phyloP scores from a whole-genome alignment of 345 rosid genomes.

The Rubroshorea leprosula region DNA sequence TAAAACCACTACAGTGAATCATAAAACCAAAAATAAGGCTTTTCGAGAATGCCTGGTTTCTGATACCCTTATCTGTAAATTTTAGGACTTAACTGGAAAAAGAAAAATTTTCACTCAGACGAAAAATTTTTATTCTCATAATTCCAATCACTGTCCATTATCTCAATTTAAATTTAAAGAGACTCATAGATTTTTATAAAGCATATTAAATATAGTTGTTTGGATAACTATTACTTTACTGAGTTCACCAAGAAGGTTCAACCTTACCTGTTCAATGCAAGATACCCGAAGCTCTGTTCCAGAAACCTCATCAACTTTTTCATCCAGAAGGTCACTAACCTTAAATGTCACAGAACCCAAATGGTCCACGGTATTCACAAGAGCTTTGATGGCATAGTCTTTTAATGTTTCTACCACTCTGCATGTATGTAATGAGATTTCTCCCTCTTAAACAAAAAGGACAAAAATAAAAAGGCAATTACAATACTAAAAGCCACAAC shows the following conservation, averaged over 20 bases:
- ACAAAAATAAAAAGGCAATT: neutral
- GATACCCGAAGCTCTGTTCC: constrained; percentile 44
- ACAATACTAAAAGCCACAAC: neutral
- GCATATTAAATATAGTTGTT: too few species aligned
- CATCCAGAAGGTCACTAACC: constrained; percentile 44
- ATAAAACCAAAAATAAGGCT: too few species aligned
- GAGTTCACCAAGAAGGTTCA: too few species aligned
- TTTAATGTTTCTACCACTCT: constrained; percentile 65
- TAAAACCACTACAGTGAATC: too few species aligned
- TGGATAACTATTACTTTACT: neutral
- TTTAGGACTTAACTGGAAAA: constrained; percentile 13
- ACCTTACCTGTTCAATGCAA: constrained; percentile 55
- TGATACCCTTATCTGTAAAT: too few species aligned
- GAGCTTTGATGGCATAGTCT: constrained; percentile 68
- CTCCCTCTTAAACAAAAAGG: neutral
- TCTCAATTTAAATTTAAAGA: too few species aligned
- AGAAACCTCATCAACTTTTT: constrained; percentile 43
- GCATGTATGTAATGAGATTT: neutral
- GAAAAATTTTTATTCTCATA: neutral
- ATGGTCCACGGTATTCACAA: constrained; percentile 77
- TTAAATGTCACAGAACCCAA: constrained; percentile 79
- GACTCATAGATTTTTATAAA: too few species aligned
- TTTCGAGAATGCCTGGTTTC: too few species aligned
- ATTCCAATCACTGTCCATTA: neutral
- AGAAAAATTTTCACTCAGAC: neutral